These are phyloP conservation scores for Sequoiadendron giganteum DNA, from an alignment of 75 land plant species.

Conservation along the genomic window DNA sequence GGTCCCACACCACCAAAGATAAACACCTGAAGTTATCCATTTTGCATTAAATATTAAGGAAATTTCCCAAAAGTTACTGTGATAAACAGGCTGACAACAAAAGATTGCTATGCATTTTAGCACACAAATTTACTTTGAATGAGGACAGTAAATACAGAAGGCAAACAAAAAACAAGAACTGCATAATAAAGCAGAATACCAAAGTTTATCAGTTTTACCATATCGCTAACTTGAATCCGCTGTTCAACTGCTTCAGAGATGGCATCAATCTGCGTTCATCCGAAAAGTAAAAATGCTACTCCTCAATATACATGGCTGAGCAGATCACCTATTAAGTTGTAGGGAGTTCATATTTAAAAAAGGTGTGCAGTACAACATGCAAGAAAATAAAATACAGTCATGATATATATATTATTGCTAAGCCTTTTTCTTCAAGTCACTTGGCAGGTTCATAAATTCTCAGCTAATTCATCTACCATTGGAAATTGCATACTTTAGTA, in stretches of 20 bases:
- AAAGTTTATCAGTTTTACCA: slow-evolving; percentile 43
- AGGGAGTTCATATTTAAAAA: slow-evolving; percentile 3
- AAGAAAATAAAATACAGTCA: background rate
- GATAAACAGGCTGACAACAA: background rate
- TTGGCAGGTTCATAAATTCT: background rate
- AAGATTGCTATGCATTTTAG: background rate
- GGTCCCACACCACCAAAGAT: slow-evolving; percentile 90
- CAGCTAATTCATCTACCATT: background rate
- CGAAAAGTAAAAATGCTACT: slow-evolving; percentile 15
- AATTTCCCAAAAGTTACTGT: background rate
- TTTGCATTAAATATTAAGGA: background rate
- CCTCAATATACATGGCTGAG: slow-evolving; percentile 14
- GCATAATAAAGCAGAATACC: background rate
- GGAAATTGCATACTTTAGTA: background rate
- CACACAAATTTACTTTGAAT: background rate
- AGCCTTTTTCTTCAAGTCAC: background rate
- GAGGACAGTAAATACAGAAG: background rate
- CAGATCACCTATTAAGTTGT: slow-evolving; percentile 9
- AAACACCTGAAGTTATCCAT: slow-evolving; percentile 57
- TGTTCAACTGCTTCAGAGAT: slow-evolving; percentile 88
- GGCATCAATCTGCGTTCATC: slow-evolving; percentile 75
- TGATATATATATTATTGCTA: background rate
- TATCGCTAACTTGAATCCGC: slow-evolving; percentile 49
- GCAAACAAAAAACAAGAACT: background rate
- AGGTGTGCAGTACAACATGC: background rate